Evolutionary conservation across 176 grass and related monocot species (phyloP), one percentile per base, ranked within the genome.

Genomic region (Tuctoria greenei): DNA sequence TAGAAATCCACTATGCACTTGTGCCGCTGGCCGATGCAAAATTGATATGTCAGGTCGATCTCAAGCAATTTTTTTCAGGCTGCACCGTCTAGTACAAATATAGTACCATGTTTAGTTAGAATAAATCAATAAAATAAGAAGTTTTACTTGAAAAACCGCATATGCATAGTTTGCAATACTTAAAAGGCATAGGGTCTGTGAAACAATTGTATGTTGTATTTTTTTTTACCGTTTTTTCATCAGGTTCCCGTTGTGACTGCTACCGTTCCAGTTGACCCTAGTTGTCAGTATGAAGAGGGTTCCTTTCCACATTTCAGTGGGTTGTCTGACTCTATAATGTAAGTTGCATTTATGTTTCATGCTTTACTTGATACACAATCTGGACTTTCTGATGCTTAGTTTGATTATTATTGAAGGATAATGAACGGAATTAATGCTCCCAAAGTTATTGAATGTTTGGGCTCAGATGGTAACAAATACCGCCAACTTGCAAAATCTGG

Each of bases 371-470:
- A 42, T 17, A 23, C 8, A 11, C 15, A 61, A 61, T 28, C 4
- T 61, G 28, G 58, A 31, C 21, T 57, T 80, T 86, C 39, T 78
- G 37, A 55, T 49, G 21, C 54, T 81, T 69, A 83, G 79, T 79
- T 16, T 14, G 56, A 52, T 76, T 77, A 40, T 61, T 18, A 74
- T 84, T 77, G 38, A 69, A 97, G 93, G 81, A 76, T 97, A 79
- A 97, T 97, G 93, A 97, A 93, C 43, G 93, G 93, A 80, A 97
- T 97, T 80, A 97, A 97, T 85, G 86, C 83, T 65, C 93, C 93
- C 16, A 97, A 97, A 80, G 87, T 93, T 69, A 73, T 97, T 35
- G 88, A 93, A 61, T 97, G 93, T 78, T 83, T 91, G 55, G 93
- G 93, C 24, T 97, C 90, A 24, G 90, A 97, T 75, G 93, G 93